phyloP scores from a whole-genome alignment of 2,329 filamentous ascomycete species.

The Atkinsonella texensis region DNA sequence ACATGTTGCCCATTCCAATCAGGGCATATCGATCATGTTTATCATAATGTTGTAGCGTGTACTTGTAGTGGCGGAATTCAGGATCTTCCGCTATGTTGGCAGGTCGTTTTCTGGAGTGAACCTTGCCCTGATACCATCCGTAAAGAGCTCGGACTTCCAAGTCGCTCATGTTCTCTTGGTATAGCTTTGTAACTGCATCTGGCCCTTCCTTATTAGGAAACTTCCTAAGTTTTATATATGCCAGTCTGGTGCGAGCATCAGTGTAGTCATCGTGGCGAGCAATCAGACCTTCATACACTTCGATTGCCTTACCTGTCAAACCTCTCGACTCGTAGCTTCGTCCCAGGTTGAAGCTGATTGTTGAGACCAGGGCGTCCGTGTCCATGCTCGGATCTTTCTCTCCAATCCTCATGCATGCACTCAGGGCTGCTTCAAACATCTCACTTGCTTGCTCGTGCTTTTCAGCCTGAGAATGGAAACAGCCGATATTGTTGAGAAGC shows the following conservation, averaged over 20 bases:
- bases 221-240: constrained; percentile 77
- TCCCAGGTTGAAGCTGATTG: constrained; percentile 92
- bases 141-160: constrained; percentile 87
- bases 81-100: constrained; percentile 76
- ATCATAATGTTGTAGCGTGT: constrained; percentile 85
- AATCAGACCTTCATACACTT: constrained; percentile 77
- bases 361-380: constrained; percentile 84
- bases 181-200: constrained; percentile 73
- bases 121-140: constrained; percentile 86
- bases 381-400: constrained; percentile 67
- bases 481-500: constrained; percentile 92
- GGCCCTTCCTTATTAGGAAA: constrained; percentile 77
- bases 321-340: constrained; percentile 83
- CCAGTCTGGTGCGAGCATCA: constrained; percentile 76
- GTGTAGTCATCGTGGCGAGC: constrained; percentile 83
- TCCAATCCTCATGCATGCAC: constrained; percentile 71
- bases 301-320: constrained; percentile 69
- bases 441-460: constrained; percentile 70
- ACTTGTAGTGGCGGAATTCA: constrained; percentile 91
- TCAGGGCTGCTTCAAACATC: constrained; percentile 84
- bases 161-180: constrained; percentile 72
- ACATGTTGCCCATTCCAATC: constrained; percentile 92
- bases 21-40: constrained; percentile 97
- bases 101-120: constrained; percentile 66
- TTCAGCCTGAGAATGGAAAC: constrained; percentile 84